phyloP scores from a whole-genome alignment of 2,329 filamentous ascomycete species.

The Xenosphaeropsis pyriputrescens region DNA sequence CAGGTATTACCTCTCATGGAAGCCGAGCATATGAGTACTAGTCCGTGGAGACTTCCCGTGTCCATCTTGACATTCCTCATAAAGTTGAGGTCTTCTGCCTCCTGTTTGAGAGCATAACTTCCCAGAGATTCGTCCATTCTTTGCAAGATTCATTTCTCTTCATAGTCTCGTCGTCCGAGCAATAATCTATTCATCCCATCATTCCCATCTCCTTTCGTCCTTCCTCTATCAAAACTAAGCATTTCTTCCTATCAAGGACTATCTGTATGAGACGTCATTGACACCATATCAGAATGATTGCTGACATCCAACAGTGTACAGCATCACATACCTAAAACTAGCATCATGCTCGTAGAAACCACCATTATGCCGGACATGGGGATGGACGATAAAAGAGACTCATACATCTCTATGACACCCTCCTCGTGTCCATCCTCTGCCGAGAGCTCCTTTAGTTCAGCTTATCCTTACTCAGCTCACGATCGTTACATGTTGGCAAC shows the following conservation, averaged over 20 bases:
- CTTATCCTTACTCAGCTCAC: too few relatives aligned
- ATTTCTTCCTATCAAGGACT: not conserved
- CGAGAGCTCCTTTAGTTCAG: too few relatives aligned
- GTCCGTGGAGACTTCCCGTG: not conserved
- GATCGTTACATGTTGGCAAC: too few relatives aligned
- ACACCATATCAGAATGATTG: not conserved
- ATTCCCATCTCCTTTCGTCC: not conserved
- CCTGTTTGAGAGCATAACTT: not conserved
- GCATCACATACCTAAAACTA: too few relatives aligned
- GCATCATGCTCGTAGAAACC: too few relatives aligned
- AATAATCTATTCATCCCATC: not conserved
- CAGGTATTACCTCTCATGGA: not conserved
- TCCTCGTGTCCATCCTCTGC: too few relatives aligned
- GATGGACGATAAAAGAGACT: too few relatives aligned
- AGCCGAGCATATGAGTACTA: not conserved
- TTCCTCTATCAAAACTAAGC: not conserved
- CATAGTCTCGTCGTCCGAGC: not conserved
- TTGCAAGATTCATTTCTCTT: not conserved
- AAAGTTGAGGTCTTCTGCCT: not conserved
- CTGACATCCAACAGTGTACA: not conserved
- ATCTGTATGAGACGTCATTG: not conserved
- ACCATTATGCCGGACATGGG: too few relatives aligned
- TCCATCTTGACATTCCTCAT: not conserved
- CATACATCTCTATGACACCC: too few relatives aligned
- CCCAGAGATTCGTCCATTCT: slow-evolving; percentile 1